Evolutionary conservation across 164 flowering plant species (phyloP).

Genomic region (Echeveria elegans): DNA sequence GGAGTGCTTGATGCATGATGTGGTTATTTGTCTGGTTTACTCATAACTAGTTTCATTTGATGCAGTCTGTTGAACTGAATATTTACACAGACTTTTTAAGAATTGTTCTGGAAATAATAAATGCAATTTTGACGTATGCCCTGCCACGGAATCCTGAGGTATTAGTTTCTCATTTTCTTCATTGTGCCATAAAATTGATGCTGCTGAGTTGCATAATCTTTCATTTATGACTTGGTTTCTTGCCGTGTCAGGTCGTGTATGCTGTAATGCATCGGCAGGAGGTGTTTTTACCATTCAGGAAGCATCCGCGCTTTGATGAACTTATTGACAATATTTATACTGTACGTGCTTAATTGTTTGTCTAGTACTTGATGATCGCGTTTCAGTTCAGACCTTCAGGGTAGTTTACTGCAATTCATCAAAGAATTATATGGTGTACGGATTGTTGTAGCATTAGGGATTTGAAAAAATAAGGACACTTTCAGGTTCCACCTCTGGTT

Average conservation of each 20-base stretch:
- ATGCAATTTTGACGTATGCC: slow-evolving; percentile 87
- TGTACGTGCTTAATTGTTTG: slow-evolving; percentile 28
- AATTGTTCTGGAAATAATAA: slow-evolving; percentile 87
- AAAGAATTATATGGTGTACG: not conserved
- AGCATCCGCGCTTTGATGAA: slow-evolving; percentile 88
- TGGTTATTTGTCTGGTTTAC: slow-evolving; percentile 3
- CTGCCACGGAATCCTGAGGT: slow-evolving; percentile 96
- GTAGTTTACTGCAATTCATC: not conserved
- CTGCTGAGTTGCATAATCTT: not conserved
- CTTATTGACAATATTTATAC: slow-evolving; percentile 83
- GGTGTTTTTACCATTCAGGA: slow-evolving; percentile 84
- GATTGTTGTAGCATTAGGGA: not conserved
- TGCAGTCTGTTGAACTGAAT: slow-evolving; percentile 85
- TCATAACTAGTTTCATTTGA: slow-evolving; percentile 13
- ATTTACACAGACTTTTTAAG: slow-evolving; percentile 86
- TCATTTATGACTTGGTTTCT: slow-evolving; percentile 1
- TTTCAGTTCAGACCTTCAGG: not conserved
- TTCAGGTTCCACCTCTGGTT: slow-evolving; percentile 2
- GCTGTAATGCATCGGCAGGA: slow-evolving; percentile 96
- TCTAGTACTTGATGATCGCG: not conserved
- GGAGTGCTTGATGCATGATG: slow-evolving; percentile 1
- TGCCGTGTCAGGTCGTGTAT: slow-evolving; percentile 64
- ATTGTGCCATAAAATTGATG: not conserved
- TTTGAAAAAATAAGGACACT: not conserved
- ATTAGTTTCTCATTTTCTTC: slow-evolving; percentile 10